Evolutionary conservation across 2,329 filamentous ascomycete species (phyloP), one percentile per base, ranked within the genome.

Genomic region (Fusarium solani-melongenae): DNA sequence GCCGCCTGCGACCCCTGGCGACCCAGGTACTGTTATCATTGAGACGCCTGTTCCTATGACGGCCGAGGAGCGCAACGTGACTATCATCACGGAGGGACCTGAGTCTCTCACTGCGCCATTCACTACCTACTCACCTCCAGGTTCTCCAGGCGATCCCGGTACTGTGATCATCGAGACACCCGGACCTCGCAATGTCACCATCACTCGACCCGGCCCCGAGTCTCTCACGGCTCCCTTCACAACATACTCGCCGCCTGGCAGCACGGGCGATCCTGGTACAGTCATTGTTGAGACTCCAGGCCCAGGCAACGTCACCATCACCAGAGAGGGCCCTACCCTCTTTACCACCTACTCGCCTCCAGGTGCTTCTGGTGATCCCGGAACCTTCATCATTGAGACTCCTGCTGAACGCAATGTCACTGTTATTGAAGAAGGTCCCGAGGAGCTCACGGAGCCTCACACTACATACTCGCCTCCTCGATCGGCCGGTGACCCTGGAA

Each of bases 11-110:
- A 41, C 57, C 20, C 17, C 56, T 20, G 55, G 70, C 12, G 70
- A 73, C 5, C 70, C 70, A 24, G 71, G 71, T 2, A 73, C 71
- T 2, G 60, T 73, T 4, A 64, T 73, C 15, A 64, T 73, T 4
- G 70, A 73, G 41, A 73, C 70, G 9, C 70, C 66, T 15, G 66
- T 67, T 4, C 59, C 70, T 17, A 39, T 41, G 2, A 62, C 66
- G 2, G 27, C 41, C 3, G 60, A 64, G 24, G 53, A 57, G 15
- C 31, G 53, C 33, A 73, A 73, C 6, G 58, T 69, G 29, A 73
- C 71, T 5, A 51, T 62, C 20, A 53, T 55, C 17, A 71, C 64
- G 1, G 63, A 73, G n/a, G 73, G 67, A 6, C 34, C 70, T 12
- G 60, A 57, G n/a, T 71, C 71, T 9, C 64, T 73, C 24, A 73